Evolutionary conservation across 805 yeast genomes (phyloP).

Genomic region (Hanseniaspora occidentalis): DNA sequence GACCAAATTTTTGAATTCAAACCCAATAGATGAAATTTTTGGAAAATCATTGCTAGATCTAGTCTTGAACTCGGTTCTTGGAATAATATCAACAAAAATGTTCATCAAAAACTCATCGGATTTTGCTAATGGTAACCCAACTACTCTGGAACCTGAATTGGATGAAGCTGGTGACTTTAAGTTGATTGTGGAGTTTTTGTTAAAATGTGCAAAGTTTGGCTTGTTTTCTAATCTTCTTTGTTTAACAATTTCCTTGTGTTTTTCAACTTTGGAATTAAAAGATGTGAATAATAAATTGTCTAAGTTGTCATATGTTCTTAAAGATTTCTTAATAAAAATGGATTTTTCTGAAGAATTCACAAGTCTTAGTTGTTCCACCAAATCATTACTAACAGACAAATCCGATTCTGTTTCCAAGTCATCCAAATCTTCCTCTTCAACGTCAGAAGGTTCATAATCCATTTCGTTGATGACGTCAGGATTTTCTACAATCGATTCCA

Average conservation of each 20-base stretch:
- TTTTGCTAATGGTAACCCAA: not conserved
- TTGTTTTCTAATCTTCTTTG: slow-evolving; percentile 18
- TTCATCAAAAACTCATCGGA: not conserved
- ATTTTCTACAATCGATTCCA: slow-evolving; percentile 5
- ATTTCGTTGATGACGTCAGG: slow-evolving; percentile 41
- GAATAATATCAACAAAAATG: not conserved
- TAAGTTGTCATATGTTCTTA: slow-evolving; percentile 15
- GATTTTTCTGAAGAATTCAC: slow-evolving; percentile 25
- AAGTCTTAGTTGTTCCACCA: slow-evolving; percentile 54
- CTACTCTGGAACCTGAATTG: not conserved
- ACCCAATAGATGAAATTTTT: slow-evolving; percentile 21
- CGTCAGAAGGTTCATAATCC: slow-evolving; percentile 56
- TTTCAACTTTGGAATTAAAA: slow-evolving; percentile 25
- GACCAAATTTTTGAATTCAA: slow-evolving; percentile 20
- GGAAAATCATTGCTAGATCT: slow-evolving; percentile 29
- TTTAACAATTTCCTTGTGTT: slow-evolving; percentile 17
- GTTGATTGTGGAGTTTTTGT: slow-evolving; percentile 11
- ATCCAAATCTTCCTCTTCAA: slow-evolving; percentile 33
- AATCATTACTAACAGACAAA: slow-evolving; percentile 41
- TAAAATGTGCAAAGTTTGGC: slow-evolving; percentile 15
- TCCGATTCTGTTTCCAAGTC: slow-evolving; percentile 32
- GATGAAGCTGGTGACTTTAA: slow-evolving; percentile 6
- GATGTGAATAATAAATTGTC: slow-evolving; percentile 38
- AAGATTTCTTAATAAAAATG: slow-evolving; percentile 15
- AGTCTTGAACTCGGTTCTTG: slow-evolving; percentile 10